These are phyloP conservation scores for Platanthera guangdongensis DNA, from an alignment of 106 monocot species.

Conservation along the genomic window DNA sequence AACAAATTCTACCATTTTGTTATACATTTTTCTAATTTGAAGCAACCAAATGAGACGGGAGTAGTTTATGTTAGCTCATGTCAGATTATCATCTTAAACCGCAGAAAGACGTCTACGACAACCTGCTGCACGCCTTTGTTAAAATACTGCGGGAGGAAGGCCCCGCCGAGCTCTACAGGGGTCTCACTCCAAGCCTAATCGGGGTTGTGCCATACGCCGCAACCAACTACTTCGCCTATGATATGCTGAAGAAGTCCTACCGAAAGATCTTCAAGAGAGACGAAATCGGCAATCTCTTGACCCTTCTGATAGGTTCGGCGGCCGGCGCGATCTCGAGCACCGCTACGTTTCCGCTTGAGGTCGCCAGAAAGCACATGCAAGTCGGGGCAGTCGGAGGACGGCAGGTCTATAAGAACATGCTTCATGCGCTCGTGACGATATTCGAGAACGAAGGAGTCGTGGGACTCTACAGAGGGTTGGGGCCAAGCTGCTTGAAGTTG, in stretches of 20 bases:
- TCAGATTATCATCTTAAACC: too few species aligned
- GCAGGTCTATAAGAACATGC: slow-evolving; percentile 85
- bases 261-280: slow-evolving; percentile 53
- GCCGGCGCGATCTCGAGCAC: slow-evolving; percentile 89
- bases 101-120: slow-evolving; percentile 78
- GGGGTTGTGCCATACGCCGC: slow-evolving; percentile 94
- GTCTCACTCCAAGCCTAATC: slow-evolving; percentile 81
- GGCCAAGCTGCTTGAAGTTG: slow-evolving; percentile 95
- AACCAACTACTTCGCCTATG: slow-evolving; percentile 83
- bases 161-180: slow-evolving; percentile 82
- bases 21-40: too few species aligned
- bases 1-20: too few species aligned
- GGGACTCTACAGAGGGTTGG: slow-evolving; percentile 84
- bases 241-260: slow-evolving; percentile 66
- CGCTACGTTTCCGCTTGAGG: slow-evolving; percentile 89
- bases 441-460: slow-evolving; percentile 77
- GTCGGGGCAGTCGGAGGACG: slow-evolving; percentile 83
- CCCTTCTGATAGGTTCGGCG: slow-evolving; percentile 79
- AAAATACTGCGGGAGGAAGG: slow-evolving; percentile 87
- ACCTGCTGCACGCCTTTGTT: slow-evolving; percentile 68
- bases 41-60: too few species aligned
- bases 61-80: too few species aligned
- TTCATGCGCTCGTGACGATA: slow-evolving; percentile 72
- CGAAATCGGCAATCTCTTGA: slow-evolving; percentile 62
- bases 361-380: slow-evolving; percentile 93